Evolutionary conservation across 768 basidiomycete species (phyloP).

Genomic region (Sistotremastrum niveocremeum): DNA sequence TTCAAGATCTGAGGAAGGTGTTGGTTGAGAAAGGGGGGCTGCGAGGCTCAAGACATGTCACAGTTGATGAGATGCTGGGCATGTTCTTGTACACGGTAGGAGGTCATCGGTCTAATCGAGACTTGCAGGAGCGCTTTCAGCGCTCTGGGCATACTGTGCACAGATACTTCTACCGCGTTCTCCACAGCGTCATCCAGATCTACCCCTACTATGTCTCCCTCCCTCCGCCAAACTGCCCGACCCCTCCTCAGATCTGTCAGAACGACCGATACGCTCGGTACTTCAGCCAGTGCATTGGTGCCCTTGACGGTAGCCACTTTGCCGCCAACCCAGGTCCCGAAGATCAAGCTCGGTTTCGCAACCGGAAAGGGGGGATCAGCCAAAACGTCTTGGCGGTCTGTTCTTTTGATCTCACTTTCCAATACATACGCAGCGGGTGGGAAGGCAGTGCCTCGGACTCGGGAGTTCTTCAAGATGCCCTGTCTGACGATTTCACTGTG

Average conservation of each 20-base stretch:
- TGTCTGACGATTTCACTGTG: constrained; percentile 10
- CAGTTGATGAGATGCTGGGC: too few relatives aligned
- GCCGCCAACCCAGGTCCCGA: constrained; percentile 11
- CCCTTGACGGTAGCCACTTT: constrained; percentile 15
- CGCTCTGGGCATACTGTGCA: too few relatives aligned
- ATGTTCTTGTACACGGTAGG: too few relatives aligned
- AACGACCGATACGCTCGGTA: constrained; percentile 17
- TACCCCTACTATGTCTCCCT: too few relatives aligned
- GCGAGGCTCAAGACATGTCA: too few relatives aligned
- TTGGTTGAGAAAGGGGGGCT: too few relatives aligned
- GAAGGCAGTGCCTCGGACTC: constrained; percentile 18
- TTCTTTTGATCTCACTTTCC: constrained; percentile 13
- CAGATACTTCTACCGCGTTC: too few relatives aligned
- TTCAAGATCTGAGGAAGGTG: too few relatives aligned
- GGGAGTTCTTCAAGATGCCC: constrained; percentile 14
- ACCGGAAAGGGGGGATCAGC: constrained; percentile 13
- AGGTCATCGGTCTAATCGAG: too few relatives aligned
- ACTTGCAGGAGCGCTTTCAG: too few relatives aligned
- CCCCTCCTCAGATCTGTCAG: constrained; percentile 10
- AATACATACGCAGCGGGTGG: constrained; percentile 16
- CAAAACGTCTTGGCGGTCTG: constrained; percentile 19
- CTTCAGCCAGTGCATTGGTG: constrained; percentile 11
- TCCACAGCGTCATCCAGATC: too few relatives aligned
- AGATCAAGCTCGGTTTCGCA: constrained; percentile 9
- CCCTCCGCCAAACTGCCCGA: too few relatives aligned